These are phyloP conservation scores for Penicillium bovifimosum DNA, from an alignment of 495 filamentous ascomycete genomes.

Conservation along the genomic window DNA sequence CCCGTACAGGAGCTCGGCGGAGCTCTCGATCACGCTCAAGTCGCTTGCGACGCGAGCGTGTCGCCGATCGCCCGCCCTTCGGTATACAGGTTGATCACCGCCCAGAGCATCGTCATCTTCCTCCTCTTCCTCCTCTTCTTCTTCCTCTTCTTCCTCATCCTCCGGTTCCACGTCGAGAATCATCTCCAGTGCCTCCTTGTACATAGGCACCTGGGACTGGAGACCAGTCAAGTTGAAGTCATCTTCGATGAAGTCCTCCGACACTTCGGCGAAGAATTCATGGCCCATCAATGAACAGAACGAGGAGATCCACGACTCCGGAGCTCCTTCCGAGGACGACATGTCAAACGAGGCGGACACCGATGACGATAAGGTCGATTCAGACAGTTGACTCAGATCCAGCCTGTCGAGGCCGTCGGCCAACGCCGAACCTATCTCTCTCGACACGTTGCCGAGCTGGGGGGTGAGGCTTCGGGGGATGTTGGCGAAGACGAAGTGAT, in stretches of 20 bases:
- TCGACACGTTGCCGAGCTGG: constrained; percentile 48
- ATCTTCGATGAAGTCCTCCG: constrained; percentile 98
- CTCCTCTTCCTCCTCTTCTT: constrained; percentile 70
- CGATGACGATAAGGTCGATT: constrained; percentile 45
- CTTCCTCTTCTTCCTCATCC: constrained; percentile 77
- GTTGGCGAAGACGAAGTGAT: constrained; percentile 21
- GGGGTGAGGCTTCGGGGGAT: constrained; percentile 12
- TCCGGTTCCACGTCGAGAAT: constrained; percentile 97
- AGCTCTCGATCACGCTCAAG: constrained; percentile 90
- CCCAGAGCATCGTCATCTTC: constrained; percentile 72
- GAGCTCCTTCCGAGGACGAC: constrained; percentile 72
- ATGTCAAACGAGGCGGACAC: constrained; percentile 48
- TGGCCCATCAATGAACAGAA: constrained; percentile 94
- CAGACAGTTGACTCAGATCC: constrained; percentile 47
- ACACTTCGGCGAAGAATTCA: constrained; percentile 98
- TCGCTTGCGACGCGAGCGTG: constrained; percentile 87
- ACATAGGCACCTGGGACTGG: constrained; percentile 94
- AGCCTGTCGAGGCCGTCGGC: constrained; percentile 49
- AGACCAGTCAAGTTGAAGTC: constrained; percentile 98
- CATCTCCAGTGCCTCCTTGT: constrained; percentile 96
- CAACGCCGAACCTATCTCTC: constrained; percentile 48
- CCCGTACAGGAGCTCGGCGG: constrained; percentile 94
- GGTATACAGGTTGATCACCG: constrained; percentile 58
- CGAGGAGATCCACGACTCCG: constrained; percentile 94
- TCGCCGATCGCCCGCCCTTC: constrained; percentile 60